These are phyloP conservation scores for Neurospora sp. DNA, from an alignment of 495 filamentous ascomycete species.

Conservation along the genomic window DNA sequence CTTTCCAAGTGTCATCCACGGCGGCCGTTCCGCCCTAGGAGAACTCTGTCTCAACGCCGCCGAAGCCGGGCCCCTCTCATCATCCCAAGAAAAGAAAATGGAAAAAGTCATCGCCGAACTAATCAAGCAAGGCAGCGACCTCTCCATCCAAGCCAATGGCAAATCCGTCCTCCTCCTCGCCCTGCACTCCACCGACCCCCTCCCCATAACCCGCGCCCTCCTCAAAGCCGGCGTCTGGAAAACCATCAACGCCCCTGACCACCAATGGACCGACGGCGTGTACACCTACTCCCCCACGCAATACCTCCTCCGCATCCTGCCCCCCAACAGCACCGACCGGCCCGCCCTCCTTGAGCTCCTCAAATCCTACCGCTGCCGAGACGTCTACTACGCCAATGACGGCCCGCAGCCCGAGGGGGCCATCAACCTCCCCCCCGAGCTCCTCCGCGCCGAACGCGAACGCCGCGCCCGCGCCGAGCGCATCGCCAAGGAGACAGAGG, in stretches of 20 bases:
- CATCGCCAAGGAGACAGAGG: slow-evolving; percentile 25
- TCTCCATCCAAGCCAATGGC: slow-evolving; percentile 30
- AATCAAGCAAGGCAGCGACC: slow-evolving; percentile 28
- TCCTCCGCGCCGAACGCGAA: slow-evolving; percentile 34
- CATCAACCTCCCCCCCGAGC: slow-evolving; percentile 31
- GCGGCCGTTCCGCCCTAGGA: slow-evolving; percentile 36
- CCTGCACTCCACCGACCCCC: slow-evolving; percentile 30
- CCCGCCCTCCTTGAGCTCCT: slow-evolving; percentile 30
- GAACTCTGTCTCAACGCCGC: slow-evolving; percentile 38
- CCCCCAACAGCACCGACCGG: slow-evolving; percentile 18
- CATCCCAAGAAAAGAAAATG: slow-evolving; percentile 33
- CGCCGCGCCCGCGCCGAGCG: slow-evolving; percentile 28
- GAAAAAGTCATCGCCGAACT: slow-evolving; percentile 36
- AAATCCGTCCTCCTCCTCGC: slow-evolving; percentile 37
- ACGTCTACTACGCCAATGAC: slow-evolving; percentile 38
- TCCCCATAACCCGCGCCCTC: slow-evolving; percentile 32
- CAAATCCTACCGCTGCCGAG: slow-evolving; percentile 29
- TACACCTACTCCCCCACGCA: slow-evolving; percentile 37
- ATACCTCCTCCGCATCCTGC: slow-evolving; percentile 28
- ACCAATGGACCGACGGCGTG: slow-evolving; percentile 31
- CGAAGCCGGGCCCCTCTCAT: slow-evolving; percentile 23
- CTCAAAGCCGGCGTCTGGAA: slow-evolving; percentile 38
- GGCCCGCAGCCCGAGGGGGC: slow-evolving; percentile 35
- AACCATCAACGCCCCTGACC: slow-evolving; percentile 31
- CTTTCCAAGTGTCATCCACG: slow-evolving; percentile 38